Evolutionary conservation across 768 basidiomycete species (phyloP).

Genomic region (Suillus weaverae): DNA sequence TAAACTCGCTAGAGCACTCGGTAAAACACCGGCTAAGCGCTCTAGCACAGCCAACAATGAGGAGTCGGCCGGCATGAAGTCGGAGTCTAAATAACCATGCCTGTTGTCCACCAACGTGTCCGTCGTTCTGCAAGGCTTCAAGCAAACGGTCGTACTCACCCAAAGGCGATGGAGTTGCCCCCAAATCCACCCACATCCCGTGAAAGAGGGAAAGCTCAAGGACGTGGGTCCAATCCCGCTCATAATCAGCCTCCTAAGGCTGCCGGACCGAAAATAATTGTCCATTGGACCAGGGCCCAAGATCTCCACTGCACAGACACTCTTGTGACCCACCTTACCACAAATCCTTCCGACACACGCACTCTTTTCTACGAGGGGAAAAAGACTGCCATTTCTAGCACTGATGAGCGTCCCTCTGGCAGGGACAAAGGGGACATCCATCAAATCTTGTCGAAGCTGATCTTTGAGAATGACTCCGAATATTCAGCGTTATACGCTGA

Average conservation of each 20-base stretch:
- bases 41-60: neutral
- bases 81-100: neutral
- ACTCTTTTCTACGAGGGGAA: neutral
- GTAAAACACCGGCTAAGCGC: neutral
- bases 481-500: neutral
- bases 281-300: neutral
- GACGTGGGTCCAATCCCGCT: neutral
- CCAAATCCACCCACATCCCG: neutral
- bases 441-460: neutral
- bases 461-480: neutral
- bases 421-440: constrained; percentile 1
- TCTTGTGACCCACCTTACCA: neutral
- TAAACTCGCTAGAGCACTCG: neutral
- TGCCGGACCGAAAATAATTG: neutral
- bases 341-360: neutral
- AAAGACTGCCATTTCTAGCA: neutral
- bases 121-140: neutral
- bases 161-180: neutral
- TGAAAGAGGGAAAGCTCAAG: neutral
- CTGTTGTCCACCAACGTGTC: neutral
- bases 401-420: neutral
- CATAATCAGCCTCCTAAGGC: neutral
- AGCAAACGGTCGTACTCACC: neutral
- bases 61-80: neutral
- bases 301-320: neutral